phyloP scores from a whole-genome alignment of 202 grass and related monocot genomes.

The Digitaria exilis region DNA sequence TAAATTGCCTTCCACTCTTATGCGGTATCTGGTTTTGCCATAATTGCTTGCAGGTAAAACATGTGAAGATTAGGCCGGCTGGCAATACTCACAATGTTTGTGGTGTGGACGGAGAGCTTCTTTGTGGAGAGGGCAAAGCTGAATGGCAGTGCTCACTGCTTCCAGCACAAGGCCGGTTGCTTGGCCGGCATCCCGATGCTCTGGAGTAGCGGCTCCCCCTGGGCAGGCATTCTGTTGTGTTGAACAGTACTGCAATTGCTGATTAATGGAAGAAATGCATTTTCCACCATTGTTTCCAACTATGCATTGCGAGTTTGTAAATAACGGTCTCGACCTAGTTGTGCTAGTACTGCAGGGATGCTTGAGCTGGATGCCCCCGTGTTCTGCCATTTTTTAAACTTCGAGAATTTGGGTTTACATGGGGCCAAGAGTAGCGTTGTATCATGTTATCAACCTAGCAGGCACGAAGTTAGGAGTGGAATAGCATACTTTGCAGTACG shows the following conservation, averaged over 20 bases:
- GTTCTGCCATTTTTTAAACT: too few species aligned
- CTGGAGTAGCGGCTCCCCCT: constrained; percentile 13
- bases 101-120: constrained; percentile 86
- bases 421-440: too few species aligned
- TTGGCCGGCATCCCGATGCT: constrained; percentile 48
- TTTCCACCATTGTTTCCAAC: too few species aligned
- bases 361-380: too few species aligned
- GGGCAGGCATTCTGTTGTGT: background rate
- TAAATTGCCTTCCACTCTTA: background rate
- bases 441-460: too few species aligned
- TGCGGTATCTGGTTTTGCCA: background rate
- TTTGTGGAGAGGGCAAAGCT: constrained; percentile 48
- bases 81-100: constrained; percentile 67
- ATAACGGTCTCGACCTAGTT: too few species aligned
- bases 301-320: too few species aligned
- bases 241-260: background rate
- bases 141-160: constrained; percentile 74
- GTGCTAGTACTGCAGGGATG: too few species aligned
- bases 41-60: constrained; percentile 72
- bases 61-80: constrained; percentile 62
- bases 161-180: constrained; percentile 65
- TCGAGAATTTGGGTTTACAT: too few species aligned
- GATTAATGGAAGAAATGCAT: background rate
- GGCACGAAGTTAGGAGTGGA: too few species aligned
- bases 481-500: background rate